phyloP scores from a whole-genome alignment of 2,329 filamentous ascomycete genomes.

The Cryphonectria carpinicola region DNA sequence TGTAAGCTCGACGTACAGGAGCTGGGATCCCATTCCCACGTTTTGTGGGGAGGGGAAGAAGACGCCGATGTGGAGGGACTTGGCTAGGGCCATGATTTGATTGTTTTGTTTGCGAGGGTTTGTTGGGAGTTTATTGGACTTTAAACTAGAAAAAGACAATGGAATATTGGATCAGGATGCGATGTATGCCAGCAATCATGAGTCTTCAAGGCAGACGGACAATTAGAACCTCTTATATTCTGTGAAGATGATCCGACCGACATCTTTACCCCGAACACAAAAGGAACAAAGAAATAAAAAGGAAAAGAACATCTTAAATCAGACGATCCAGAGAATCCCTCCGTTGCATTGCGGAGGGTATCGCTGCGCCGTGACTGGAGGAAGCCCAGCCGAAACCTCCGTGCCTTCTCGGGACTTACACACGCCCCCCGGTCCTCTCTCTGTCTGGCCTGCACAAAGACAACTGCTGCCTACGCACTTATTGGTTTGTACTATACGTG shows the following conservation, averaged over 20 bases:
- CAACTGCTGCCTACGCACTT: neutral
- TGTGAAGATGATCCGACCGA: neutral
- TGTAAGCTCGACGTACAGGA: slow-evolving; percentile 38
- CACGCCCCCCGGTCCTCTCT: neutral
- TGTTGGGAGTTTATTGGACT: neutral
- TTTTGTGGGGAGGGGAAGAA: slow-evolving; percentile 45
- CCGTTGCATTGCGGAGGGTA: slow-evolving; percentile 11
- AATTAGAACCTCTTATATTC: neutral
- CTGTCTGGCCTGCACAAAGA: neutral
- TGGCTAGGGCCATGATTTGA: slow-evolving; percentile 16
- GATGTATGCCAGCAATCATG: neutral
- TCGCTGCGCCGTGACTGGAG: slow-evolving; percentile 18
- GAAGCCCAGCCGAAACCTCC: slow-evolving; percentile 14
- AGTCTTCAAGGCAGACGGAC: neutral
- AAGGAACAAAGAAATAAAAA: neutral
- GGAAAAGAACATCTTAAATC: neutral
- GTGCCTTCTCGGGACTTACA: slow-evolving; percentile 23
- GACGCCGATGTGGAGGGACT: slow-evolving; percentile 52
- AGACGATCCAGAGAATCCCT: neutral
- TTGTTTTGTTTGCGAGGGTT: neutral
- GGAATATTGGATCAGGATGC: neutral
- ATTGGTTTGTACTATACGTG: neutral
- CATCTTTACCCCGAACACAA: neutral
- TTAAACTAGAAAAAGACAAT: neutral
- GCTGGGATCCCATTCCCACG: slow-evolving; percentile 40